These are phyloP conservation scores for Pestalotiopsis sp. DNA, from an alignment of 2,329 filamentous ascomycete species.

Conservation along the genomic window DNA sequence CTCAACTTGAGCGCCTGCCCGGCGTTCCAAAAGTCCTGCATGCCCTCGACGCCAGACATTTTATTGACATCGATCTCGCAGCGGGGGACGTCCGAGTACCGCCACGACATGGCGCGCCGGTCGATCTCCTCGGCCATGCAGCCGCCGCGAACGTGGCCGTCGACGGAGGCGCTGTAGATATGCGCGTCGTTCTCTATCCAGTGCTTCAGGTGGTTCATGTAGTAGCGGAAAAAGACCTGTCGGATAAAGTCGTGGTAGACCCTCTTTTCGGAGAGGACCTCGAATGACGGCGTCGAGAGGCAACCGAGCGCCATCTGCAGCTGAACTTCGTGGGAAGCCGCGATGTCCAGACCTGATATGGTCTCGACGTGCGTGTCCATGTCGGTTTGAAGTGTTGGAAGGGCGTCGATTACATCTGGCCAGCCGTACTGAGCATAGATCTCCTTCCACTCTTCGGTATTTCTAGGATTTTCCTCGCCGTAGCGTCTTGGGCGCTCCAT, in stretches of 20 bases:
- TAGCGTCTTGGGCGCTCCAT: not conserved
- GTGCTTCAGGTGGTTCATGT: not conserved
- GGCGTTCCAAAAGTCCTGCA: not conserved
- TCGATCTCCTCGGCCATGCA: not conserved
- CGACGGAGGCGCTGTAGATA: not conserved
- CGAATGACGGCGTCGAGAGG: not conserved
- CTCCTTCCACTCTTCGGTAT: not conserved
- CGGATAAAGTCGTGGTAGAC: not conserved
- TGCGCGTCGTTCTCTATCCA: not conserved
- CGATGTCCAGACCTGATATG: not conserved
- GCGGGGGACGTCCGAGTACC: not conserved
- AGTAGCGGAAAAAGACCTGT: not conserved
- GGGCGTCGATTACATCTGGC: not conserved
- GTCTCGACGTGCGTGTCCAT: not conserved
- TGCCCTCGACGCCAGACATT: not conserved
- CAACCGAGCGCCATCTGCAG: not conserved
- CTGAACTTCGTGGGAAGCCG: not conserved
- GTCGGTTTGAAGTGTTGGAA: not conserved
- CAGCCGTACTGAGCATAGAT: not conserved
- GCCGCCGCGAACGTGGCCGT: not conserved
- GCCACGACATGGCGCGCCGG: not conserved
- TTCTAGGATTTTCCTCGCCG: not conserved
- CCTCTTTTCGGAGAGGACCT: not conserved
- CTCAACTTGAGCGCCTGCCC: not conserved
- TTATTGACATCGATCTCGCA: not conserved